A percentile compares a stretch with the other conserved stretches of the same genome.
Evolutionary conservation across 1,139 yeast genomes (phyloP).

Genomic region (Ashbya aceris): DNA sequence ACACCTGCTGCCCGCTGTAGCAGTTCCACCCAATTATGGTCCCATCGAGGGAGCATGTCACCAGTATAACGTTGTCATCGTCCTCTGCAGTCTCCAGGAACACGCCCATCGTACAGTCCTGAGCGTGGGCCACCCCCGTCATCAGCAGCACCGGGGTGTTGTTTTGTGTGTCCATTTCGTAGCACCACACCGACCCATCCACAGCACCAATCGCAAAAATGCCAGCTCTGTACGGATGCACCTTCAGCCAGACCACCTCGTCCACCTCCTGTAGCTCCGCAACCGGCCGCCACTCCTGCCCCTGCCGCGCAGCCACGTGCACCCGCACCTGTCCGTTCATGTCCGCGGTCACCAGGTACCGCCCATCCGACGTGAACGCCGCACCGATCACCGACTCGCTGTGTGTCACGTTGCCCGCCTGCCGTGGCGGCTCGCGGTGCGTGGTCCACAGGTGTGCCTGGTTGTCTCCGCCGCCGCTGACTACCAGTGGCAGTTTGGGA

Average conservation of each 20-base stretch:
- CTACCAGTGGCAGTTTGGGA: conserved; percentile 72
- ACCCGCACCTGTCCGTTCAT: conserved; percentile 84
- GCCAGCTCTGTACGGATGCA: conserved; percentile 65
- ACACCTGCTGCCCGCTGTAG: conserved; percentile 56
- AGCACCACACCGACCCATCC: conserved; percentile 94
- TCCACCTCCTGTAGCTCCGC: conserved; percentile 79
- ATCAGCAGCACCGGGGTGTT: conserved; percentile 58
- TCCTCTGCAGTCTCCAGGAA: conserved; percentile 57
- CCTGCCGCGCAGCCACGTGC: conserved; percentile 61
- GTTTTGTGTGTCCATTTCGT: conserved; percentile 52
- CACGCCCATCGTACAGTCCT: conserved; percentile 69
- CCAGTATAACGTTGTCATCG: conserved; percentile 49
- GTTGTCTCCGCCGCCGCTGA: conserved; percentile 90
- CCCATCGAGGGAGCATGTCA: conserved; percentile 84
- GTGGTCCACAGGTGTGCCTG: conserved; percentile 87
- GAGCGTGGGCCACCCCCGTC: conserved; percentile 72
- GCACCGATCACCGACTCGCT: conserved; percentile 83
- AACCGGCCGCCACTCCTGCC: conserved; percentile 69
- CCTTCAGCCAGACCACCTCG: conserved; percentile 67
- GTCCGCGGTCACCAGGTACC: conserved; percentile 77
- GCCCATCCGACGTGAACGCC: conserved; percentile 76
- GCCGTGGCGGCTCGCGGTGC: conserved; percentile 70
- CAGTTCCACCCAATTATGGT: conserved; percentile 85
- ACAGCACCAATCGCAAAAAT: conserved; percentile 89
- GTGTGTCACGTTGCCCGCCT: conserved; percentile 73